Percentiles rank a stretch among this genome's conserved stretches.
Conservation (phyloP, 192 early-diverging fungal species). For the Spizellomyces sp. region DNA sequence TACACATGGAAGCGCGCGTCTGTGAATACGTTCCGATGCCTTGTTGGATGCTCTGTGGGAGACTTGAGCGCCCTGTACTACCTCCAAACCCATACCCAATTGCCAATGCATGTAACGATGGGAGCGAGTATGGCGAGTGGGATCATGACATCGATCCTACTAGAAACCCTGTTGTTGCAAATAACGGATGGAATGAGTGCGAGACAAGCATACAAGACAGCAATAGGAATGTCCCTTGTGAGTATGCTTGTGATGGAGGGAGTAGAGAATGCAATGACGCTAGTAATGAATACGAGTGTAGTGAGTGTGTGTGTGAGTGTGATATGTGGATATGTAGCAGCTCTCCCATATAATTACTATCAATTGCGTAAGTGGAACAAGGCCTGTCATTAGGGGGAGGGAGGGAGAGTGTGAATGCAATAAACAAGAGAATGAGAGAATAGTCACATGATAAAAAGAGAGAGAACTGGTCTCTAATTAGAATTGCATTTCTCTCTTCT, state of each 20-base stretch:
- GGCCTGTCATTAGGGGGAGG: constrained; percentile 50
- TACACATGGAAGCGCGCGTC: constrained; percentile 35
- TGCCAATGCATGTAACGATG: constrained; percentile 47
- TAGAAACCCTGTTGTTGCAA: constrained; percentile 50
- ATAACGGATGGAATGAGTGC: constrained; percentile 9
- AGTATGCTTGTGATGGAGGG: constrained; percentile 61
- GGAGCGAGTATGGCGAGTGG: constrained; percentile 51
- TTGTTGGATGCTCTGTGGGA: constrained; percentile 55
- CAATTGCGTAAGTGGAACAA: constrained; percentile 51
- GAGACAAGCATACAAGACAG: constrained; percentile 50
- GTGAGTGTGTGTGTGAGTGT: constrained; percentile 17
- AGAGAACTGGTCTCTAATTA: too few relatives aligned
- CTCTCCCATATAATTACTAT: constrained; percentile 62
- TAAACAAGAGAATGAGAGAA: too few relatives aligned
- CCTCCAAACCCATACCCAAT: constrained; percentile 41
- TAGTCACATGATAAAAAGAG: too few relatives aligned
- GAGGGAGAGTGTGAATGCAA: background rate
- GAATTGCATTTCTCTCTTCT: too few relatives aligned
- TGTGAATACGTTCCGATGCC: constrained; percentile 54
- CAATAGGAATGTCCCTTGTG: constrained; percentile 59
- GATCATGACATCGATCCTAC: constrained; percentile 48
- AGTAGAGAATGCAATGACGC: constrained; percentile 52
- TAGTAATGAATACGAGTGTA: background rate
- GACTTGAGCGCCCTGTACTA: constrained; percentile 59
- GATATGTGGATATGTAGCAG: constrained; percentile 49